Conservation (phyloP, 1,139 yeast species). For the Diutina sp. region DNA sequence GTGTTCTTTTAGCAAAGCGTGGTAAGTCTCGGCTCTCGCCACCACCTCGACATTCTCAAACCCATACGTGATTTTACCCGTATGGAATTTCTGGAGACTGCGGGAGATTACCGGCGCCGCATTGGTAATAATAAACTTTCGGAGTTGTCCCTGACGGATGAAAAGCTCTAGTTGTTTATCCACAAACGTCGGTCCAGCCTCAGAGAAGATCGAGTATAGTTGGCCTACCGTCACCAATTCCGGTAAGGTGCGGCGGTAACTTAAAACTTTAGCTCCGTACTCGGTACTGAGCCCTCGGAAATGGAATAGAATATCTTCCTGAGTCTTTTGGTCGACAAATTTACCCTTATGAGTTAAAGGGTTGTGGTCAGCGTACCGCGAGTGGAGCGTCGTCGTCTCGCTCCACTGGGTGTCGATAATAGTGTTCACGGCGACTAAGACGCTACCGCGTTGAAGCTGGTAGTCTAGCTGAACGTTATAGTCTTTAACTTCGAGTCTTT, state of each 20-base stretch:
- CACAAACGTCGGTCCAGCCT: constrained; percentile 31
- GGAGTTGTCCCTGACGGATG: constrained; percentile 19
- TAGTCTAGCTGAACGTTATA: constrained; percentile 22
- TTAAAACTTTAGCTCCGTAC: constrained; percentile 19
- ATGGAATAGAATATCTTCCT: background rate
- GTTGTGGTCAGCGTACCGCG: background rate
- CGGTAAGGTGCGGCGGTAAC: constrained; percentile 23
- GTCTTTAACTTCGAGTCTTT: constrained; percentile 5
- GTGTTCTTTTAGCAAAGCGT: constrained; percentile 8
- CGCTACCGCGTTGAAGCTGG: constrained; percentile 19
- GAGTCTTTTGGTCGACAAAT: background rate
- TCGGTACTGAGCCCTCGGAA: background rate
- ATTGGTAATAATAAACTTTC: constrained; percentile 29
- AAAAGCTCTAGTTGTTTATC: constrained; percentile 25
- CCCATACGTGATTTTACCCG: constrained; percentile 25
- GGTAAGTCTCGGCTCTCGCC: constrained; percentile 15
- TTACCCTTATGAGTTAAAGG: background rate
- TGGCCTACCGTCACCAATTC: constrained; percentile 24
- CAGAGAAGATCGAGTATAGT: constrained; percentile 26
- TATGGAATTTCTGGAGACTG: constrained; percentile 15
- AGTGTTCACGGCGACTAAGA: constrained; percentile 21
- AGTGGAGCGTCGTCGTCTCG: constrained; percentile 3
- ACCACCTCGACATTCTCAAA: constrained; percentile 31
- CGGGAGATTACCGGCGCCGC: constrained; percentile 34
- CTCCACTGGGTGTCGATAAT: constrained; percentile 26